phyloP scores from a whole-genome alignment of 2,329 filamentous ascomycete genomes.

The Colletotrichum nymphaeae region DNA sequence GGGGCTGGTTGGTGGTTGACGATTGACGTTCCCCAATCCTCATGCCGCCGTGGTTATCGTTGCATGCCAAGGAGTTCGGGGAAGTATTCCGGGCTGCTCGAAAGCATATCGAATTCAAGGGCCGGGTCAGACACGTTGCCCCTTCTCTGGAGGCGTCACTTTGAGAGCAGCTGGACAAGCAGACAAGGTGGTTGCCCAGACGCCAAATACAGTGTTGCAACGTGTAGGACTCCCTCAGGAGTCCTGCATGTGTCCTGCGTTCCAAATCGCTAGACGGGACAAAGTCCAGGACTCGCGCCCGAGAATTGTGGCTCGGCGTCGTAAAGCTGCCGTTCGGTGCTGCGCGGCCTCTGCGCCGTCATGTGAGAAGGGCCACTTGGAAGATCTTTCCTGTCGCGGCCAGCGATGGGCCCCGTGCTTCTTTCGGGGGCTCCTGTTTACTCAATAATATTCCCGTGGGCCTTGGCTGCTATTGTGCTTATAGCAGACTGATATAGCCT shows the following conservation, averaged over 20 bases:
- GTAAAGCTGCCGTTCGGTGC: background rate
- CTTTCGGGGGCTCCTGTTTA: background rate
- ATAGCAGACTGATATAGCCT: background rate
- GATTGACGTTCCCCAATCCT: too few species aligned
- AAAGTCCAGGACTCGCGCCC: background rate
- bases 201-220: background rate
- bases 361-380: background rate
- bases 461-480: background rate
- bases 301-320: slow-evolving; percentile 3
- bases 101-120: background rate
- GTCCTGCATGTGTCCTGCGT: background rate
- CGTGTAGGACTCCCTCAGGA: background rate
- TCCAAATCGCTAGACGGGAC: background rate
- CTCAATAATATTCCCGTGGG: background rate
- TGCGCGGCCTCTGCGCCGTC: background rate
- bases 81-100: background rate
- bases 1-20: background rate
- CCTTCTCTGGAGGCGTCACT: too few species aligned
- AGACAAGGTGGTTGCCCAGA: background rate
- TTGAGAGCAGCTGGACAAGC: background rate
- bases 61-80: background rate
- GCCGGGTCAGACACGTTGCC: background rate
- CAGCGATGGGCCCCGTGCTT: background rate
- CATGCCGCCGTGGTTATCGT: background rate
- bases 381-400: background rate